Base-by-base conservation (phyloP, 2,329 filamentous ascomycete genomes). In the Teratosphaeria epicoccoides region DNA sequence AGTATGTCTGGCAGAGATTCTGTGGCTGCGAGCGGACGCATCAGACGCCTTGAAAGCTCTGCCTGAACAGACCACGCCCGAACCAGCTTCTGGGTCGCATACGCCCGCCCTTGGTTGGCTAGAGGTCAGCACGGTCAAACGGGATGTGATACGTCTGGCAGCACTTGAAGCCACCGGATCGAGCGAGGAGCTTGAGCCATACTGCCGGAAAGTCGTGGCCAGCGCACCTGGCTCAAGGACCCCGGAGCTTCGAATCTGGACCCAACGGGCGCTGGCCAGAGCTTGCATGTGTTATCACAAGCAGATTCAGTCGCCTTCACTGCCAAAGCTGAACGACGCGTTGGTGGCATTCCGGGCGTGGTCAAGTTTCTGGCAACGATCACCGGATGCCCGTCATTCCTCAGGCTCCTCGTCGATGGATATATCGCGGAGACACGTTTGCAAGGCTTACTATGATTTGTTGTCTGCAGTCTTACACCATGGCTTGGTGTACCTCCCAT, bases 391-490 rank as follows among this genome's bases (percentile, higher is more conserved):
- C 12, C 22, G 52, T 11, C 49, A 52, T 17, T 43, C 6, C 44
- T 50, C 49, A 74, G 80, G 51, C 66, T 59, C 49, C 52, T 61
- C 51, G 60, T 70, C 24, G 72, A 73, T 66, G 22, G 65, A 68
- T 49, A 50, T 65, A 37, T 62, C 65, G 9, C 59, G 85, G 56
- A 76, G 85, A 55, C 73, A 81, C 40, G 82, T 95, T 44, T 96
- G 90, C 90, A 83, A 80, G 61, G 81, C 87, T 56, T 96, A 96
- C 67, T 95, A 95, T 65, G 72, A 81, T 44, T 81, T 85, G 1
- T 72, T 96, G 17, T 94, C 89, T 1, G 76, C 75, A n/a, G 80
- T 95, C 29, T 69, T 96, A 6, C 83, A 84, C 60, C 71, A 81
- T 50, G 79, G 82, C 53, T 63, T 87, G 22, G 73, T 82, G 0